These are phyloP conservation scores for Melampsora larici-populina DNA, from an alignment of 1,284 basidiomycete species.

Conservation along the genomic window DNA sequence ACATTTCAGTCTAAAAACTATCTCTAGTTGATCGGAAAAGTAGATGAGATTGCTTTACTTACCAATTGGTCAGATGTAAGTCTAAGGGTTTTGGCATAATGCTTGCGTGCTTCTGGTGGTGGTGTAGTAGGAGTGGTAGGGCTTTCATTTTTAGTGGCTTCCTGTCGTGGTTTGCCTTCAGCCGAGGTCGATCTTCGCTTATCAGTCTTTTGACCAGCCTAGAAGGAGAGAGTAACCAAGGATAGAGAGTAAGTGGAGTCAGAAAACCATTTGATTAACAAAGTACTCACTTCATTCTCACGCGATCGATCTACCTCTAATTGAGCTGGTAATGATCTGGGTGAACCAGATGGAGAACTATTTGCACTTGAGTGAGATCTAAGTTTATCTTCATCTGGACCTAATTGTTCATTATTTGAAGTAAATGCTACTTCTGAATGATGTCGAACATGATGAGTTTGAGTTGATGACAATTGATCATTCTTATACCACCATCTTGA, in stretches of 20 bases:
- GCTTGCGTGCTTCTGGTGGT: constrained; percentile 53
- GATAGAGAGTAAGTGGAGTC: no score
- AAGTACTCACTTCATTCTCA: constrained; percentile 5
- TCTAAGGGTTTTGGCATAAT: constrained; percentile 87
- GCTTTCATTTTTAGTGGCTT: not conserved
- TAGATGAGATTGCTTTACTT: constrained; percentile 48
- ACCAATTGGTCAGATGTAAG: constrained; percentile 77
- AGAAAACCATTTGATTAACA: not conserved
- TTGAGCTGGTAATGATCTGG: constrained; percentile 3
- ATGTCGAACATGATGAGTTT: constrained; percentile 2
- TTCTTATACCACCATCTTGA: constrained; percentile 41
- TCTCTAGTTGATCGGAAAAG: not conserved
- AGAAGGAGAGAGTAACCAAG: not conserved
- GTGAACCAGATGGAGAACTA: constrained; percentile 5
- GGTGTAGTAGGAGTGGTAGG: not conserved
- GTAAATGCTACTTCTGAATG: constrained; percentile 9
- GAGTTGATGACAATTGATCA: constrained; percentile 13
- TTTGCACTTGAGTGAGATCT: not conserved
- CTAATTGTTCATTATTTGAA: not conserved
- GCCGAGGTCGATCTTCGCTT: constrained; percentile 35
- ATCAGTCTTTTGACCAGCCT: constrained; percentile 15
- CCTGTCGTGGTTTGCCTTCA: not conserved
- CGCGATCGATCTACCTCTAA: constrained; percentile 6
- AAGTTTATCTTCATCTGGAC: not conserved
- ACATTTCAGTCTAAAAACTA: not conserved